These are phyloP conservation scores for Papiliotrema laurentii DNA, from an alignment of 1,284 basidiomycete species.

Conservation along the genomic window DNA sequence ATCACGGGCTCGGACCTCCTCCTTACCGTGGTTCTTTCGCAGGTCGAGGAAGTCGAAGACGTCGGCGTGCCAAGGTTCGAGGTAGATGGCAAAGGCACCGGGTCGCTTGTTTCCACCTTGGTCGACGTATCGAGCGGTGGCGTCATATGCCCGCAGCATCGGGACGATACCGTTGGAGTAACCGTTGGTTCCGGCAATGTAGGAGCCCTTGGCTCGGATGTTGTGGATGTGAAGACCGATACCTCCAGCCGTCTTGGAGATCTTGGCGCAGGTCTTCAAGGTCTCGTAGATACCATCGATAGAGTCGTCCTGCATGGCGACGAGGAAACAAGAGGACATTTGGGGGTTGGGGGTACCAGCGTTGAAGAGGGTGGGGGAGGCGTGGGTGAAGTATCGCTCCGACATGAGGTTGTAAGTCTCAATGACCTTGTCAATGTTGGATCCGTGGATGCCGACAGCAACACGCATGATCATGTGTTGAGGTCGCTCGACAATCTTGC, in stretches of 20 bases:
- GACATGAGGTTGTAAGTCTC: conserved; percentile 96
- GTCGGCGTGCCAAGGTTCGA: conserved; percentile 98
- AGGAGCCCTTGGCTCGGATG: conserved; percentile 88
- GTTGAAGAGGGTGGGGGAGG: conserved; percentile 97
- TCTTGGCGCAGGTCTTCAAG: conserved; percentile 97
- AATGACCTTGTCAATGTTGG: conserved; percentile 80
- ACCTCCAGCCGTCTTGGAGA: conserved; percentile 97
- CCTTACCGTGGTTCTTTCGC: conserved; percentile 98
- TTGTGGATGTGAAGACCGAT: conserved; percentile 96
- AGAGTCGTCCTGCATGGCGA: conserved; percentile 97
- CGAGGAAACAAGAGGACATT: conserved; percentile 95
- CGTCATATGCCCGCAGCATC: conserved; percentile 98
- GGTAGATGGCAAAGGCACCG: conserved; percentile 95
- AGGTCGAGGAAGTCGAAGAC: conserved; percentile 97
- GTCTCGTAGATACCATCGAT: conserved; percentile 99
- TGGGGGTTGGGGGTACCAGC: conserved; percentile 95
- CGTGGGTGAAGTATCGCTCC: conserved; percentile 95
- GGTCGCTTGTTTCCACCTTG: conserved; percentile 99
- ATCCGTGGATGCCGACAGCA: conserved; percentile 92
- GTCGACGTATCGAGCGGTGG: conserved; percentile 98
- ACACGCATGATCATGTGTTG: conserved; percentile 99
- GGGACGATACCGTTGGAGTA: conserved; percentile 99
- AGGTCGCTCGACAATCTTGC: conserved; percentile 92
- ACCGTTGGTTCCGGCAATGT: conserved; percentile 73
- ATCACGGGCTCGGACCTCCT: conserved; percentile 94